Evolutionary conservation across 495 filamentous ascomycete genomes (phyloP), one percentile per base, ranked within the genome.

Genomic region (Tirmania nivea): DNA sequence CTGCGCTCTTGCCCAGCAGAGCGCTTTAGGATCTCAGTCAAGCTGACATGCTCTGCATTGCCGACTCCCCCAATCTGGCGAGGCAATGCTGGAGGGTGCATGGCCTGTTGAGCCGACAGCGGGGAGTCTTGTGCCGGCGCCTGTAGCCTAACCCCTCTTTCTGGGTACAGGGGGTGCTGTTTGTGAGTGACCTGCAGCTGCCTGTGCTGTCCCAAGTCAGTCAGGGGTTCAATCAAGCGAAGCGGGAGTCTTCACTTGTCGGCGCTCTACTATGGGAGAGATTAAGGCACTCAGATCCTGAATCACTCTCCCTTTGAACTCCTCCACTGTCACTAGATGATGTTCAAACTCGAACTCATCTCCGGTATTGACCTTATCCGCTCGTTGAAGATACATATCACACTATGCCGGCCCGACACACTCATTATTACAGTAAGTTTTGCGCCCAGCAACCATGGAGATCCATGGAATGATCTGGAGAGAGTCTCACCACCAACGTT

Each of bases 321-420:
- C 62, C 21, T 64, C 62, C 35, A 64, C 49, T 1, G 61, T 64
- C 10, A 64, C 62, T 20, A 64, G 62, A 34, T 64, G 62, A 20
- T 64, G 51, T 52, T 64, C 62, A 42, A 64, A 64, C 35, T 64
- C 61, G n/a, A 64, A 49, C n/a, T 64, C 58, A 14, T 64, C 62
- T 39, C 62, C 62, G 31, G 63, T 61, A 1, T 39, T 54, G 10
- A 64, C 56, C 10, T 48, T 34, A 50, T 56, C 57, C 5, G 34
- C 49, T 3, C 55, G 54, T 7, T 58, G 63, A 7, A 61, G 58
- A 49, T 64, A 64, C 58, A 65, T 64, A 48, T 64, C 62, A 12
- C 61, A 56, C 61, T 63, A 31, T 20, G 10, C 1, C n/a, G n/a
- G n/a, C n/a, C 25, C 25, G 25, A 5, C 25, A 31, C 25, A 31